Base-by-base conservation (phyloP, 495 filamentous ascomycete species). In the Chaetomium fimeti region DNA sequence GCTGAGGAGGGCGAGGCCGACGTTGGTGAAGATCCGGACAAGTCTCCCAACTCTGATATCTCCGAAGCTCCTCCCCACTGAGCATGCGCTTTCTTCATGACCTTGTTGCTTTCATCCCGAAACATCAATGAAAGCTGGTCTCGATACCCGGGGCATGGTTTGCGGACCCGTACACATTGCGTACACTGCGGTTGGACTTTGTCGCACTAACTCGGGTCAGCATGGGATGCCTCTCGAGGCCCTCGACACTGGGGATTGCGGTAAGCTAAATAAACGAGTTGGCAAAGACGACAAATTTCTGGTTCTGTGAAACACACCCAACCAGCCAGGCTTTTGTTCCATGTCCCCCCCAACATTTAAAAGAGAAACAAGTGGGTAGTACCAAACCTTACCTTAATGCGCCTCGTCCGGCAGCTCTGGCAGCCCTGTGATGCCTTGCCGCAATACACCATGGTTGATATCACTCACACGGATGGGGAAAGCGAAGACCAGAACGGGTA, bases 391-490 rank as follows among this genome's bases (percentile, higher is more conserved):
- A 81, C 79, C 81, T 89, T 89, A 66, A 89, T 89, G 73, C 82
- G 84, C 66, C 87, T 78, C 38, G 80, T 81, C 65, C 87, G 83
- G 74, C 88, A 91, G 52, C 77, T 87, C 62, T 84, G 82, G 71
- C 88, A 90, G 61, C 85, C 85, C 63, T 83, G 84, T 61, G 86
- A 89, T 67, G 87, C 87, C 68, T 88, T 89, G 42, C 87, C 87
- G 69, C 83, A 83, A 73, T 89, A 89, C 29, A 90, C 87, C 87
- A 89, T 91, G 66, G 70, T 65, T 62, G 51, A 28, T 49, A 43
- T 40, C 51, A 60, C 38, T 49, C 22, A 38, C 38, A 5, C 20
- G n/a, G 20, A 24, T 15, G 27, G 24, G 52, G 2, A 15, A 51
- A 16, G 25, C 8, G 22, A 24, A 43, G 25, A 29, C 53, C 57